Evolutionary conservation across 371 early-diverging fungal genomes (phyloP).

Genomic region (Haplosporangium sp.): DNA sequence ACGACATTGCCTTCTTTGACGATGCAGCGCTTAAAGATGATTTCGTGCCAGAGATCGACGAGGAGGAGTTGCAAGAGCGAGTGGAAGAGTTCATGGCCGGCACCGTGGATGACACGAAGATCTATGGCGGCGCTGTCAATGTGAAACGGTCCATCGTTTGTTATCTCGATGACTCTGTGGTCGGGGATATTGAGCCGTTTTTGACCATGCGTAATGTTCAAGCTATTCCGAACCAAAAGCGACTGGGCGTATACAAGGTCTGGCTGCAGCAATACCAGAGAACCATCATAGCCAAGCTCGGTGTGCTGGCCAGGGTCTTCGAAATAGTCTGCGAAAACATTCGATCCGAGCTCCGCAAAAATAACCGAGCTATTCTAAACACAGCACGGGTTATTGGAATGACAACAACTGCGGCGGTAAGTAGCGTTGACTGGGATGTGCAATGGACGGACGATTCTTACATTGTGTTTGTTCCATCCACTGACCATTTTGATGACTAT

Average conservation of each 20-base stretch:
- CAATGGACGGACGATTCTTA: neutral
- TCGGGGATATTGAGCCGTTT: slow-evolving; percentile 25
- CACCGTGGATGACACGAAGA: slow-evolving; percentile 42
- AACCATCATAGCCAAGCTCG: slow-evolving; percentile 44
- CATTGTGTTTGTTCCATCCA: neutral
- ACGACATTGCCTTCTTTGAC: slow-evolving; percentile 27
- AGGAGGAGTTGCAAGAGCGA: slow-evolving; percentile 64
- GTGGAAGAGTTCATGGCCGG: slow-evolving; percentile 60
- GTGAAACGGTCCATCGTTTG: slow-evolving; percentile 49
- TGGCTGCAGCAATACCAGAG: slow-evolving; percentile 64
- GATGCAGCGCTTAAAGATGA: slow-evolving; percentile 55
- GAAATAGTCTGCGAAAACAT: slow-evolving; percentile 58
- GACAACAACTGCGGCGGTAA: slow-evolving; percentile 80
- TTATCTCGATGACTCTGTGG: slow-evolving; percentile 17
- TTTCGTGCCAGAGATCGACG: slow-evolving; percentile 62
- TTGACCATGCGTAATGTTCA: slow-evolving; percentile 58
- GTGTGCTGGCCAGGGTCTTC: slow-evolving; percentile 55
- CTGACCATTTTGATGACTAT: neutral
- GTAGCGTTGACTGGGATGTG: slow-evolving; percentile 17
- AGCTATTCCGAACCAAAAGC: slow-evolving; percentile 64
- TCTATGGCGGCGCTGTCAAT: slow-evolving; percentile 52
- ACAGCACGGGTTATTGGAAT: slow-evolving; percentile 68
- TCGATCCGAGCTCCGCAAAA: slow-evolving; percentile 45
- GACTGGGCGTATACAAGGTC: slow-evolving; percentile 62
- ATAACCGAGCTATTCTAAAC: slow-evolving; percentile 63